Base-by-base conservation (phyloP, 2,329 filamentous ascomycete genomes). In the Exophiala sp. region DNA sequence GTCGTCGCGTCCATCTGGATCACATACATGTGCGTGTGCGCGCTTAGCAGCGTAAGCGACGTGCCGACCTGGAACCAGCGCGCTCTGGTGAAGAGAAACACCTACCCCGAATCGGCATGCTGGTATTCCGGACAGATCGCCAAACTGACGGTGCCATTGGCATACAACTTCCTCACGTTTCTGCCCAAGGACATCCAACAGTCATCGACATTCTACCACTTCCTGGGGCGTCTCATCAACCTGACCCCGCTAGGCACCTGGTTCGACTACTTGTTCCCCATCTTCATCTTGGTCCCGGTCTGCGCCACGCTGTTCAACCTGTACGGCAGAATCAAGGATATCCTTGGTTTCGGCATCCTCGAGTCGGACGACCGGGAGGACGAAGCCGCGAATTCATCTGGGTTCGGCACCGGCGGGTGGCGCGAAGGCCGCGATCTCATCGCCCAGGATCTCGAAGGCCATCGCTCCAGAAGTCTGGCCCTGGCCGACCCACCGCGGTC, bases 61-160 rank as follows among this genome's bases (percentile, higher is more conserved):
- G 88, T 95, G 61, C 94, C 93, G 63, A 89, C 96, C n/a, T 98
- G 93, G 93, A 86, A 93, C 49, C 93, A 94, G 42, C 82, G 93
- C 27, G 91, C 93, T 0, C 75, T 98, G 4, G 91, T 97, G 40
- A 82, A 81, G 52, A 83, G 93, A 50, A 93, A 95, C 64, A 98
- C 93, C 0, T 91, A 94, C 51, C 83, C 88, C 53, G 93, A 97
- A 66, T 88, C 85, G 43, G 93, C 93, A 0, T 94, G 91, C 60
- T 98, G 94, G 89, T 98, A 97, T 65, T 85, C 88, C 1, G 83
- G 88, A 51, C 88, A 96, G 66, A 86, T 96, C 9, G 91, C 93
- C 44, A 88, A 90, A 62, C 80, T 98, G 37, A 95, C 87, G 1
- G 88, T 98, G 0, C 93, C 93, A 1, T 76, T 98, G 7, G 83